phyloP scores from a whole-genome alignment of 257 asterid species.

The Jacaranda mimosifolia region DNA sequence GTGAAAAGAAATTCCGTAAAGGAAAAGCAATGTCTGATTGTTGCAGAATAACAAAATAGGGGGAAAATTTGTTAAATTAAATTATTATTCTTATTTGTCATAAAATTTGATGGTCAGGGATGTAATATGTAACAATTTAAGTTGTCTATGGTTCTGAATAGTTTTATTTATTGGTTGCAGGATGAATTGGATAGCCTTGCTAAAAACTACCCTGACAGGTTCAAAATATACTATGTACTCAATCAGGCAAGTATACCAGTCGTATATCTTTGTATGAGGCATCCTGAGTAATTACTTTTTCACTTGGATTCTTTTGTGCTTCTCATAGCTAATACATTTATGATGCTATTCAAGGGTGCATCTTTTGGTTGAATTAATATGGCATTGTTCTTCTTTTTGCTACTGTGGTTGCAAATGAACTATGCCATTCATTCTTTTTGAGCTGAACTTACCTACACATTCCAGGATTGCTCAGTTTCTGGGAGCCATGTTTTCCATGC shows the following conservation, averaged over 20 bases:
- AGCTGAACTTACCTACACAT: too few relatives aligned
- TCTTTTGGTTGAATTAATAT: not conserved
- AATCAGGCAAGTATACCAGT: constrained; percentile 66
- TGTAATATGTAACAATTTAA: not conserved
- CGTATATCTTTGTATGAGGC: not conserved
- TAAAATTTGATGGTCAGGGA: not conserved
- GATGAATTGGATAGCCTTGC: constrained; percentile 79
- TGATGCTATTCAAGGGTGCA: not conserved
- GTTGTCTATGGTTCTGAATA: constrained; percentile 21
- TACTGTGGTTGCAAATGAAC: not conserved
- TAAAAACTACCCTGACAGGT: constrained; percentile 60
- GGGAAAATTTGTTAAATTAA: constrained; percentile 4
- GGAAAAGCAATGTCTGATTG: not conserved
- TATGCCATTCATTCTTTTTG: too few relatives aligned
- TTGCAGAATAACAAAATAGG: constrained; percentile 2
- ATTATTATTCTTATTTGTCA: constrained; percentile 6
- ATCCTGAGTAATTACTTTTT: not conserved
- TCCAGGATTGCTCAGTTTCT: too few relatives aligned
- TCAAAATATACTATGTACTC: constrained; percentile 80
- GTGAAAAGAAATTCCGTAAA: too few relatives aligned
- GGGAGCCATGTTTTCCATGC: too few relatives aligned
- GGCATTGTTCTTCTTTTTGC: not conserved
- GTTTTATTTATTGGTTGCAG: constrained; percentile 48
- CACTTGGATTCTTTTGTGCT: not conserved
- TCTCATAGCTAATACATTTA: not conserved